A percentile compares a stretch with the other conserved stretches of the same genome.
phyloP scores from a whole-genome alignment of 2,329 filamentous ascomycete genomes.

The Talaromyces pinophilus region DNA sequence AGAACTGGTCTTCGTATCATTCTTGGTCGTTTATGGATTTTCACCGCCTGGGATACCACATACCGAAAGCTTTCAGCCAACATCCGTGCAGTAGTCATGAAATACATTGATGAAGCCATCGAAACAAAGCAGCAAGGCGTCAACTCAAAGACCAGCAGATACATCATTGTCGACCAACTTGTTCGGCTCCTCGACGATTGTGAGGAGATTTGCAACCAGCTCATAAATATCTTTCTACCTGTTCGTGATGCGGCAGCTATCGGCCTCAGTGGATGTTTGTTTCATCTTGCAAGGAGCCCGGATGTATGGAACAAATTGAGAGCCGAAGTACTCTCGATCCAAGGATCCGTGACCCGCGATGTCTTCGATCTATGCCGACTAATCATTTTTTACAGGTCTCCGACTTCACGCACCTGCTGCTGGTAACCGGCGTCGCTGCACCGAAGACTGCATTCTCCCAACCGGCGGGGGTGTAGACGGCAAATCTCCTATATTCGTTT shows the following conservation, averaged over 20 bases:
- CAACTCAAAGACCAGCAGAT: background rate
- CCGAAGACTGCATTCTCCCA: conserved; percentile 27
- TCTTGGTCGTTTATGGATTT: conserved; percentile 17
- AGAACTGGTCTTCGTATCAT: conserved; percentile 5
- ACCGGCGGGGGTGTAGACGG: conserved; percentile 58
- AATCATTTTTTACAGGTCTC: background rate
- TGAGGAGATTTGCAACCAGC: conserved; percentile 34
- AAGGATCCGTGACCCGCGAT: conserved; percentile 4
- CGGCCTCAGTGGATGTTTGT: conserved; percentile 40
- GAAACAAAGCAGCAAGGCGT: background rate
- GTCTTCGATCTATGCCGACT: conserved; percentile 5
- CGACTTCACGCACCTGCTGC: conserved; percentile 10
- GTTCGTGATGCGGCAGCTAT: conserved; percentile 55
- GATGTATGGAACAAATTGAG: conserved; percentile 16
- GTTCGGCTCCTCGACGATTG: background rate
- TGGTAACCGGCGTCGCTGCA: conserved; percentile 12
- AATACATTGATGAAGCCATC: conserved; percentile 16
- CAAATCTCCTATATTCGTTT: conserved; percentile 34
- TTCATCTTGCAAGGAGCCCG: conserved; percentile 40
- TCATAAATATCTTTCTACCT: conserved; percentile 55
- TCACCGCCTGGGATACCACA: conserved; percentile 1
- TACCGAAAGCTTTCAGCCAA: background rate
- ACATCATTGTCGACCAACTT: conserved; percentile 9
- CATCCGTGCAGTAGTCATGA: conserved; percentile 5
- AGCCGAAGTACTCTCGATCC: conserved; percentile 7